Evolutionary conservation across 495 filamentous ascomycete genomes (phyloP).

Genomic region (Neurospora tetrasperma): DNA sequence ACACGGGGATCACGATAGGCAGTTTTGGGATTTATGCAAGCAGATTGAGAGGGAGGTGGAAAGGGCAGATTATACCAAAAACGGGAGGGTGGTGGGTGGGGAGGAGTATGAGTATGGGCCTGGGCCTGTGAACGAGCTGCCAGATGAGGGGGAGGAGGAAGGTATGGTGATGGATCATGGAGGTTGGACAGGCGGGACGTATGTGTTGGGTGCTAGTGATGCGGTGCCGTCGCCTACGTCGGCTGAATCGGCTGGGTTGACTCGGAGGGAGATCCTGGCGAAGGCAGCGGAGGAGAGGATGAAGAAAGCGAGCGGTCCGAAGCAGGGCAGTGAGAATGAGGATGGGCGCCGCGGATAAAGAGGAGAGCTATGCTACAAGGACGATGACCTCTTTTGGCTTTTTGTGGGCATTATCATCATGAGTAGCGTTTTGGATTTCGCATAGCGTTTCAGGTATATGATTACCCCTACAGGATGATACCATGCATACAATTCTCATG

Average conservation of each 20-base stretch:
- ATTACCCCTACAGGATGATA: neutral
- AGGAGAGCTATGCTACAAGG: neutral
- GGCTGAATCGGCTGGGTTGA: conserved; percentile 14
- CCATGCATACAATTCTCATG: neutral
- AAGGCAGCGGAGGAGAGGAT: conserved; percentile 65
- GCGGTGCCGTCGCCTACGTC: conserved; percentile 5
- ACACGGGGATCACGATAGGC: conserved; percentile 65
- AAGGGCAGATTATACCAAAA: conserved; percentile 58
- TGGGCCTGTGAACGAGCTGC: neutral
- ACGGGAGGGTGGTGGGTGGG: conserved; percentile 52
- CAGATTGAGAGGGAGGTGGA: conserved; percentile 85
- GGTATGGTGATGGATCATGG: conserved; percentile 61
- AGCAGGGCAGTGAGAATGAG: conserved; percentile 9
- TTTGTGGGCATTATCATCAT: neutral
- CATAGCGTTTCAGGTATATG: neutral
- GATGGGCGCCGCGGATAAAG: neutral
- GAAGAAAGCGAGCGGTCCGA: conserved; percentile 37
- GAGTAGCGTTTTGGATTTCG: neutral
- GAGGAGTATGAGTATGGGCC: conserved; percentile 68
- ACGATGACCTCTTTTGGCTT: neutral
- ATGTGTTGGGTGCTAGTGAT: conserved; percentile 52
- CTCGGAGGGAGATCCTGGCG: conserved; percentile 61
- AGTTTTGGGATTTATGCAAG: conserved; percentile 81
- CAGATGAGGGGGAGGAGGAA: conserved; percentile 35
- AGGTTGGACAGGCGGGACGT: conserved; percentile 83